These are phyloP conservation scores for Phytophthora cajani DNA, from an alignment of 352 stramenopile genomes.

Conservation along the genomic window DNA sequence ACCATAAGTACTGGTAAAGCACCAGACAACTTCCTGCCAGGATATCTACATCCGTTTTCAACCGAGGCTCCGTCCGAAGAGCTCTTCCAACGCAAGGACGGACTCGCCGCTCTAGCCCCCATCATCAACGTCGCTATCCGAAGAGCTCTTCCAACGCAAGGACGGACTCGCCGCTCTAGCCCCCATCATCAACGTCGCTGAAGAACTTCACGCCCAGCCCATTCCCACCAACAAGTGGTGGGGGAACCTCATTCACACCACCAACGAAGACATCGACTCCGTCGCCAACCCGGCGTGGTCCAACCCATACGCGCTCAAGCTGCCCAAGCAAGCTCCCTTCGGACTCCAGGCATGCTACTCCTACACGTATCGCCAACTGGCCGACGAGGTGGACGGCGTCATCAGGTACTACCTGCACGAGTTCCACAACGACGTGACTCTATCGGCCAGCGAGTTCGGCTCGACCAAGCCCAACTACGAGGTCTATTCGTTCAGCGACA, in stretches of 20 bases:
- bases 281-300: constrained; percentile 56
- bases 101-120: constrained; percentile 45
- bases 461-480: constrained; percentile 49
- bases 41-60: too few relatives aligned
- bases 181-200: constrained; percentile 53
- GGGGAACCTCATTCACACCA: constrained; percentile 73
- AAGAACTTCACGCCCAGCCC: constrained; percentile 36
- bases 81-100: constrained; percentile 50
- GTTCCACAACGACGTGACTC: constrained; percentile 59
- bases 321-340: constrained; percentile 42
- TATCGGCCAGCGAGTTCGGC: constrained; percentile 54
- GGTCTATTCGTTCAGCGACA: constrained; percentile 58
- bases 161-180: constrained; percentile 47
- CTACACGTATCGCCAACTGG: constrained; percentile 51
- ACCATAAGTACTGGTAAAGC: too few relatives aligned
- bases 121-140: constrained; percentile 55
- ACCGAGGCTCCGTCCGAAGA: constrained; percentile 18
- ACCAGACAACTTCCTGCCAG: too few relatives aligned
- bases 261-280: constrained; percentile 39
- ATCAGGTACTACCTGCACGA: constrained; percentile 60
- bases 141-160: constrained; percentile 48
- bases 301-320: constrained; percentile 63
- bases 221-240: constrained; percentile 78
- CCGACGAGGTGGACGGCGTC: constrained; percentile 40
- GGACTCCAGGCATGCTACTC: constrained; percentile 56